These are phyloP conservation scores for Pseudomicrostroma phylloplanum DNA, from an alignment of 1,284 basidiomycete species.

Conservation along the genomic window DNA sequence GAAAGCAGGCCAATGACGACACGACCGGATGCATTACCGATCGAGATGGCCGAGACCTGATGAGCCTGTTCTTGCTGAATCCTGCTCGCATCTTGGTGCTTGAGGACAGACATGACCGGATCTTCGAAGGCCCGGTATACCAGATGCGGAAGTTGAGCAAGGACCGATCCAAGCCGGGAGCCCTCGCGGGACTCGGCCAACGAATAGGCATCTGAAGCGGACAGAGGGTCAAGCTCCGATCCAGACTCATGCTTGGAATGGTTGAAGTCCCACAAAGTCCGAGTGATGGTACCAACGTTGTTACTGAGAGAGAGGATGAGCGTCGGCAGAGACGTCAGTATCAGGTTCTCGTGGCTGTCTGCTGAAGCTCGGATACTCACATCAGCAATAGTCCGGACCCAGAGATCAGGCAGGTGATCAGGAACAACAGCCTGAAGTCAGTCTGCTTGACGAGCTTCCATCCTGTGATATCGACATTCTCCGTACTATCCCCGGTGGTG, in stretches of 20 bases:
- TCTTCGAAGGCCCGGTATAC: background rate
- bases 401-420: conserved; percentile 67
- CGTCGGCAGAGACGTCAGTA: background rate
- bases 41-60: conserved; percentile 63
- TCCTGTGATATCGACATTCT: conserved; percentile 55
- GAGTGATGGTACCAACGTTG: conserved; percentile 86
- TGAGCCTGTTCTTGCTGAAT: conserved; percentile 77
- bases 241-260: conserved; percentile 42
- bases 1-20: conserved; percentile 71
- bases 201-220: background rate
- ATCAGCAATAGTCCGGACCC: conserved; percentile 72
- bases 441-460: conserved; percentile 54
- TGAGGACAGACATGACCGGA: conserved; percentile 14
- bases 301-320: conserved; percentile 63
- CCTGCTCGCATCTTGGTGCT: conserved; percentile 60
- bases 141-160: background rate
- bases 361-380: conserved; percentile 81
- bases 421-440: conserved; percentile 72
- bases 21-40: conserved; percentile 77
- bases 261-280: conserved; percentile 69
- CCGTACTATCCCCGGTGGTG: conserved; percentile 8
- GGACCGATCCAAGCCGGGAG: background rate
- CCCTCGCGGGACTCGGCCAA: background rate
- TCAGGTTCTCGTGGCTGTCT: conserved; percentile 74
- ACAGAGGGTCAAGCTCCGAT: background rate